A percentile compares a stretch with the other conserved stretches of the same genome.
Evolutionary conservation across 2,329 filamentous ascomycete species (phyloP).

Genomic region (Alternaria alternata): DNA sequence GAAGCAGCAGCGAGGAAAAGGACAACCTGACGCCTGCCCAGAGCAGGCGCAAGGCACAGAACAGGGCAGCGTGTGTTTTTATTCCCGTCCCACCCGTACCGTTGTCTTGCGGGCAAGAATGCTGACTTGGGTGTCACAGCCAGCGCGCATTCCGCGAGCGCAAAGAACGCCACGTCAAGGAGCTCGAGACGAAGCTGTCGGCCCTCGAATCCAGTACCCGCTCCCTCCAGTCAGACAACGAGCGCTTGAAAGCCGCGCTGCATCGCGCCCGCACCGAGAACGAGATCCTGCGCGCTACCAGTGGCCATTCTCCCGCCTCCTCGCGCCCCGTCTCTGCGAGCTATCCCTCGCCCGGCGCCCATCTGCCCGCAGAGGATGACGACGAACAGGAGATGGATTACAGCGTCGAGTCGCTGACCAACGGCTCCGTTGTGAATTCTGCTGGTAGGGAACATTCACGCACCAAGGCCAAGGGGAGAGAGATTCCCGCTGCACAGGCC

Average conservation of each 20-base stretch:
- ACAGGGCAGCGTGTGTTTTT: conserved; percentile 71
- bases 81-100: too few relatives aligned
- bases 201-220: conserved; percentile 77
- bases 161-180: conserved; percentile 93
- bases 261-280: conserved; percentile 89
- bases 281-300: conserved; percentile 86
- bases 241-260: conserved; percentile 82
- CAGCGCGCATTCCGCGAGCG: conserved; percentile 96
- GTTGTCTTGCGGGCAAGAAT: background rate
- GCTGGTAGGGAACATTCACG: conserved; percentile 40
- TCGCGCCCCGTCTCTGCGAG: conserved; percentile 49
- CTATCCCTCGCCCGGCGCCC: conserved; percentile 52
- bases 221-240: conserved; percentile 80
- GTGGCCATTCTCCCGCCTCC: conserved; percentile 55
- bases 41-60: conserved; percentile 72
- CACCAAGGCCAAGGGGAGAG: conserved; percentile 31
- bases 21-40: conserved; percentile 57
- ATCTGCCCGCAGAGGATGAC: conserved; percentile 28
- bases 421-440: conserved; percentile 43
- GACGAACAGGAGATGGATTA: conserved; percentile 31
- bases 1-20: conserved; percentile 59
- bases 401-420: conserved; percentile 39
- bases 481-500: conserved; percentile 60
- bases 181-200: conserved; percentile 86
- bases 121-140: conserved; percentile 56